Base-by-base conservation (phyloP, 495 filamentous ascomycete genomes). In the Daldinia grandis region DNA sequence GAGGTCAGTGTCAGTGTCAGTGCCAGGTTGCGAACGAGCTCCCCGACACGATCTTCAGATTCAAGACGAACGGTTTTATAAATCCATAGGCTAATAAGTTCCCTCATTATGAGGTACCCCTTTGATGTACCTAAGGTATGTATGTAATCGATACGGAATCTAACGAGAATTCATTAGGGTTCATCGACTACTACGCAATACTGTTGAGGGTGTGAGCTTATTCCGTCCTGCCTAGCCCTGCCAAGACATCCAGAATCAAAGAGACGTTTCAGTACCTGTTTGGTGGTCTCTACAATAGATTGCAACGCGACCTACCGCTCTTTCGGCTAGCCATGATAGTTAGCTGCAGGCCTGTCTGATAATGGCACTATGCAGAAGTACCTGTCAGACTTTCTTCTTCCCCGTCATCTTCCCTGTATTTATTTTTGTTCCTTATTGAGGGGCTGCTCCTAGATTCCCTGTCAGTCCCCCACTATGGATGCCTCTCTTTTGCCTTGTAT, bases 201-300 rank as follows among this genome's bases (percentile, higher is more conserved):
- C 15, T 49, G 49, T 59, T 33, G 30, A 58, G 57, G 57, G 51
- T 56, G 50, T 69, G 58, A 74, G 66, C 67, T 70, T 66, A 63
- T 73, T 63, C 62, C 58, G 66, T 70, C 33, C 42, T 38, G 62
- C 59, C 71, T 59, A 63, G 59, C 66, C 66, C 58, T 71, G 67
- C 71, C 71, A 74, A 70, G 37, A 33, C 71, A 47, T 70, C 67
- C 67, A 74, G 71, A 74, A 51, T 54, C 66, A 44, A 62, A 70
- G 24, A 69, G 71, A 67, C 59, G 71, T 74, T 70, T 74, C 71
- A 74, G 71, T 67, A 51, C 47, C 59, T 44, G 58, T 59, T 64
- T 49, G 59, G 49, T 27, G 33, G 62, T 59, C 60, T 62, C 30
- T 58, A 49, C 44, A 47, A 49, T 47, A 66, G 61, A 70, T 71